Percentiles rank a stretch among this genome's conserved stretches.
phyloP scores from a whole-genome alignment of 352 stramenopile genomes.

The Thraustochytrium striatum region DNA sequence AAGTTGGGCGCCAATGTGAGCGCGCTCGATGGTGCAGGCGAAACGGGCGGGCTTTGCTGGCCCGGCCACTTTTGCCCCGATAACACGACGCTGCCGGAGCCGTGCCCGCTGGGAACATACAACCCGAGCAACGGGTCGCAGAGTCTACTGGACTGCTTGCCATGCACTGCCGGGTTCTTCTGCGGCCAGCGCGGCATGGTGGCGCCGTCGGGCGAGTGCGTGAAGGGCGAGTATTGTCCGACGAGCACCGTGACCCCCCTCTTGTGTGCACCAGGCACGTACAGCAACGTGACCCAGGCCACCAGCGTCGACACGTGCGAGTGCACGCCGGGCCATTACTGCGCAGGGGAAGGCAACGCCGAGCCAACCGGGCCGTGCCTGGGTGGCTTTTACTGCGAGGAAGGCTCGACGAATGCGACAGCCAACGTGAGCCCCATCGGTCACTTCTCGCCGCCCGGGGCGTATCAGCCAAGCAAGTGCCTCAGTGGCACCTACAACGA shows the following conservation, averaged over 20 bases:
- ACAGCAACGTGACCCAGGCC: constrained; percentile 69
- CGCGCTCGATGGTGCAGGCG: neutral
- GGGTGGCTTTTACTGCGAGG: constrained; percentile 51
- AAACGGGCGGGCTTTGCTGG: neutral
- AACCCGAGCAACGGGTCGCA: constrained; percentile 64
- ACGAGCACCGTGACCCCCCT: constrained; percentile 53
- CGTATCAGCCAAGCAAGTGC: constrained; percentile 52
- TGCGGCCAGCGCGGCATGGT: constrained; percentile 64
- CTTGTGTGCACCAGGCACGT: constrained; percentile 75
- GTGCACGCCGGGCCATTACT: constrained; percentile 77
- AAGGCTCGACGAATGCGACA: constrained; percentile 42
- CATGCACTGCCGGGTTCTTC: constrained; percentile 57
- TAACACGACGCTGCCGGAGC: constrained; percentile 60
- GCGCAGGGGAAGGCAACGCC: constrained; percentile 58
- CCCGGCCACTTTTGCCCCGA: constrained; percentile 30
- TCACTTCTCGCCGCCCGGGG: constrained; percentile 57
- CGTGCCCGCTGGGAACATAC: constrained; percentile 80
- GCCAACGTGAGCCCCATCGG: constrained; percentile 54
- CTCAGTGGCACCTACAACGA: constrained; percentile 1
- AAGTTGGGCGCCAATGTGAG: neutral
- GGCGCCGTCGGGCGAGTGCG: constrained; percentile 65
- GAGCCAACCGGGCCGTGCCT: constrained; percentile 54
- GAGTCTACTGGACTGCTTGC: constrained; percentile 63
- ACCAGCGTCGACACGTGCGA: constrained; percentile 66
- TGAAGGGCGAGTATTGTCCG: constrained; percentile 71